A percentile compares a stretch with the other conserved stretches of the same genome.
Conservation (phyloP, 2,329 filamentous ascomycete genomes). For the Ceratocystiopsis minuta region DNA sequence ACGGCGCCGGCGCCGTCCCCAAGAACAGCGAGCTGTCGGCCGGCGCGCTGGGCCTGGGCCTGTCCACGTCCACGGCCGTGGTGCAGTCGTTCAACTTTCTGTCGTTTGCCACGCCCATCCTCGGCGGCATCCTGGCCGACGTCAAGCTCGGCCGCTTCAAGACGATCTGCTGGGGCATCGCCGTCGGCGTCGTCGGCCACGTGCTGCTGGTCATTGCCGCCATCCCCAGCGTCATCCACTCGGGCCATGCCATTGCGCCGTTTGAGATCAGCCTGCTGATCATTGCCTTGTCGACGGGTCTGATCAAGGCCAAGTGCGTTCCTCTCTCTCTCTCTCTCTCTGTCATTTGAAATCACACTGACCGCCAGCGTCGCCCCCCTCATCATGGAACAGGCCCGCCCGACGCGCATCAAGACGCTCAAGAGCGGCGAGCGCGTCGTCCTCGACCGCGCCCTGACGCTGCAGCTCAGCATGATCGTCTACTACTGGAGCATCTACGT, state of each 20-base stretch:
- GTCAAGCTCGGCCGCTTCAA: slow-evolving; percentile 47
- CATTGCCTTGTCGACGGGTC: no score
- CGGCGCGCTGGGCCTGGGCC: neutral
- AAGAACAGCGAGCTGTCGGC: neutral
- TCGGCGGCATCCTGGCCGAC: slow-evolving; percentile 41
- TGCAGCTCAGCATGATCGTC: slow-evolving; percentile 26
- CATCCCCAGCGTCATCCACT: no score
- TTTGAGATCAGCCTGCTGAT: no score
- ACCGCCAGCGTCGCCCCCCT: slow-evolving; percentile 24
- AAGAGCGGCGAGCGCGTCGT: slow-evolving; percentile 21
- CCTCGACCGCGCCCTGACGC: slow-evolving; percentile 26
- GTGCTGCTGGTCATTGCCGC: slow-evolving; percentile 42
- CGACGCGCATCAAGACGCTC: slow-evolving; percentile 22
- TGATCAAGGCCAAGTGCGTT: no score
- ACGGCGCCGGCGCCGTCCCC: no score
- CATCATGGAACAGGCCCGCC: slow-evolving; percentile 24
- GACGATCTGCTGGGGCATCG: slow-evolving; percentile 38
- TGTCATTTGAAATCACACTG: no score
- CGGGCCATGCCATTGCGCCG: no score
- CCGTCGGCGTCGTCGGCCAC: slow-evolving; percentile 43
- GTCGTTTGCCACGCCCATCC: slow-evolving; percentile 28
- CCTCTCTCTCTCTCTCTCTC: no score
- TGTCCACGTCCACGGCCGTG: neutral
- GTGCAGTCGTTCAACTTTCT: slow-evolving; percentile 28
- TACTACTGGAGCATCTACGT: slow-evolving; percentile 51